Evolutionary conservation across 2,329 filamentous ascomycete species (phyloP).

Genomic region (Huntiella omanensis): DNA sequence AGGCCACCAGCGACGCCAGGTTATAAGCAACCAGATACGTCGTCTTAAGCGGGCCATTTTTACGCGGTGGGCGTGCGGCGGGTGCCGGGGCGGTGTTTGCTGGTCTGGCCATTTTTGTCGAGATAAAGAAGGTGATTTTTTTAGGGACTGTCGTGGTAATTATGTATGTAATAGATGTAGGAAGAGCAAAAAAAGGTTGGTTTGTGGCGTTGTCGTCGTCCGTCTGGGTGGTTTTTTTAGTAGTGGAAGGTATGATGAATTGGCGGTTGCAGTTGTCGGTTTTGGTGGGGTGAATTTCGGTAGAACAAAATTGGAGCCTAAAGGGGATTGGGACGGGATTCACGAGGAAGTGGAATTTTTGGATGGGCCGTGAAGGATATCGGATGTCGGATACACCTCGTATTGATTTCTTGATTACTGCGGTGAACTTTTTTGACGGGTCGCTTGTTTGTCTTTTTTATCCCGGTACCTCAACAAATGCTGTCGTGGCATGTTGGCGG

Average conservation of each 20-base stretch:
- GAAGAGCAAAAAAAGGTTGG: neutral
- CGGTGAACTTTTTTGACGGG: too few relatives aligned
- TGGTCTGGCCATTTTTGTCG: slow-evolving; percentile 3
- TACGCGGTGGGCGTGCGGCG: slow-evolving; percentile 12
- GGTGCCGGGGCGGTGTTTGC: slow-evolving; percentile 13
- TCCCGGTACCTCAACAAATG: too few relatives aligned
- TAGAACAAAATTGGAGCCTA: too few relatives aligned
- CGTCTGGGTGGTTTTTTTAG: neutral
- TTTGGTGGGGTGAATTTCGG: too few relatives aligned
- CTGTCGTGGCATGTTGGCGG: too few relatives aligned
- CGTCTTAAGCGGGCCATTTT: slow-evolving; percentile 24
- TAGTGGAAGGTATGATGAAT: neutral
- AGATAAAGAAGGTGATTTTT: neutral
- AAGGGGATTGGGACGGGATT: too few relatives aligned
- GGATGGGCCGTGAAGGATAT: too few relatives aligned
- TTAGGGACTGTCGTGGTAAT: neutral
- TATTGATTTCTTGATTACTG: too few relatives aligned
- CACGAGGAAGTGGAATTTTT: too few relatives aligned
- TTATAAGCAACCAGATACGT: slow-evolving; percentile 79
- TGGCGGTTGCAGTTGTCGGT: too few relatives aligned
- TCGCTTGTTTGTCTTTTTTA: too few relatives aligned
- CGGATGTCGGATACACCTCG: too few relatives aligned
- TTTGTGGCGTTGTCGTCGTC: neutral
- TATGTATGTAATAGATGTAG: neutral
- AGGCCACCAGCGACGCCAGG: slow-evolving; percentile 53